phyloP scores from a whole-genome alignment of 768 basidiomycete species.

The Tulasnella sp. region DNA sequence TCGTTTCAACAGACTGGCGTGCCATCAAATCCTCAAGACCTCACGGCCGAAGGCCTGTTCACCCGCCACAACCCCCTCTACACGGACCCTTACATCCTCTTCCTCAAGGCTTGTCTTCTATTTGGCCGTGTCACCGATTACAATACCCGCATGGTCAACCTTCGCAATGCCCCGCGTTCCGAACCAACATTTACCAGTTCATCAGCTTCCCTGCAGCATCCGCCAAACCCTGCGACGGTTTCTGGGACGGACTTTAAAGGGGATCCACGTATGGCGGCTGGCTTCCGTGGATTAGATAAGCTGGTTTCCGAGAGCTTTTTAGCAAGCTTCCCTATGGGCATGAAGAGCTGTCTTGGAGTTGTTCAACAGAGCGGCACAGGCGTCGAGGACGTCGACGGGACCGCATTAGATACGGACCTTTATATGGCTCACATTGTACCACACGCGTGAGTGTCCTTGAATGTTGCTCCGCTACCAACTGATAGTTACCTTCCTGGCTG shows the following conservation, averaged over 20 bases:
- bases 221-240: neutral
- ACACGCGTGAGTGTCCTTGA: conserved; percentile 68
- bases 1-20: conserved; percentile 53
- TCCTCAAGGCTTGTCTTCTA: conserved; percentile 82
- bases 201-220: neutral
- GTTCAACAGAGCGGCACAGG: conserved; percentile 42
- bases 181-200: conserved; percentile 1
- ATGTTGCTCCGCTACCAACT: conserved; percentile 20
- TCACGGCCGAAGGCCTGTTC: conserved; percentile 66
- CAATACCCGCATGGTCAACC: conserved; percentile 62
- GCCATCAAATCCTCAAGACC: conserved; percentile 75
- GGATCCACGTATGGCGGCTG: conserved; percentile 44
- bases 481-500: conserved; percentile 31
- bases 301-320: conserved; percentile 70
- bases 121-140: conserved; percentile 86
- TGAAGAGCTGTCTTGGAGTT: conserved; percentile 37
- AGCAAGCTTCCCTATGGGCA: conserved; percentile 60
- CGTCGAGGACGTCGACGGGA: conserved; percentile 65
- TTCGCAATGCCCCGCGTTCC: conserved; percentile 20
- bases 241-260: conserved; percentile 41
- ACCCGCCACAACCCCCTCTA: conserved; percentile 72
- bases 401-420: conserved; percentile 75
- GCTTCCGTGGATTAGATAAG: conserved; percentile 70
- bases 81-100: conserved; percentile 78
- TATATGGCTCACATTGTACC: conserved; percentile 87